Conservation (phyloP, 257 asterid genomes). For the Rauvolfia tetraphylla region DNA sequence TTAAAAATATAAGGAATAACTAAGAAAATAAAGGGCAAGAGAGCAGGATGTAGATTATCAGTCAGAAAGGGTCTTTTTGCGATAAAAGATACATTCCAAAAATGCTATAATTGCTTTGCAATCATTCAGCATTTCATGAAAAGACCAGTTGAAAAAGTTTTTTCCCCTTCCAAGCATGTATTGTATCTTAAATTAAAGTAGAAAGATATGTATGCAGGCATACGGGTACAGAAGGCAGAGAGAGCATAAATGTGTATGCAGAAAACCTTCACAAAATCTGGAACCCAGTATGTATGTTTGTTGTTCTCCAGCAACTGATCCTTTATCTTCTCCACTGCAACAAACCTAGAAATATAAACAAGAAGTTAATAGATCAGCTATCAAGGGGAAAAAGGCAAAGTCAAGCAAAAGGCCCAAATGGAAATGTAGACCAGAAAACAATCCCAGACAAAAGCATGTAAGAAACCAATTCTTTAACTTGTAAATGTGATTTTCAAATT, state of each 20-base stretch:
- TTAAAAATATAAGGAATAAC: not conserved
- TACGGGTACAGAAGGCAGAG: not conserved
- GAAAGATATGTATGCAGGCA: not conserved
- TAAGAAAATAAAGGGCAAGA: not conserved
- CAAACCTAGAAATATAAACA: constrained; percentile 43
- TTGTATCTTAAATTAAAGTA: not conserved
- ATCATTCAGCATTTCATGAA: not conserved
- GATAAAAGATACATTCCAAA: not conserved
- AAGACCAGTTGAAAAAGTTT: not conserved
- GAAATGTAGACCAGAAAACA: not conserved
- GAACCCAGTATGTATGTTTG: constrained; percentile 91
- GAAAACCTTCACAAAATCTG: constrained; percentile 79
- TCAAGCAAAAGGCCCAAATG: not conserved
- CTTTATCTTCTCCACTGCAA: constrained; percentile 90
- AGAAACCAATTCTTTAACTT: not conserved
- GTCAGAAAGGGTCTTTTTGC: not conserved
- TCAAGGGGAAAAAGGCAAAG: not conserved
- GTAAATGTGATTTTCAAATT: not conserved
- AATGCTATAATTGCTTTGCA: not conserved
- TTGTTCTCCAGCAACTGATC: constrained; percentile 88
- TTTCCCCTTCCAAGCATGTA: not conserved
- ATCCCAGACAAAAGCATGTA: not conserved
- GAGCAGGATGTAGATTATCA: not conserved
- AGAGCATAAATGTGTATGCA: not conserved
- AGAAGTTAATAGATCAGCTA: not conserved